Evolutionary conservation across 1,284 basidiomycete species (phyloP).

Genomic region (Ustilago shanxiensis): DNA sequence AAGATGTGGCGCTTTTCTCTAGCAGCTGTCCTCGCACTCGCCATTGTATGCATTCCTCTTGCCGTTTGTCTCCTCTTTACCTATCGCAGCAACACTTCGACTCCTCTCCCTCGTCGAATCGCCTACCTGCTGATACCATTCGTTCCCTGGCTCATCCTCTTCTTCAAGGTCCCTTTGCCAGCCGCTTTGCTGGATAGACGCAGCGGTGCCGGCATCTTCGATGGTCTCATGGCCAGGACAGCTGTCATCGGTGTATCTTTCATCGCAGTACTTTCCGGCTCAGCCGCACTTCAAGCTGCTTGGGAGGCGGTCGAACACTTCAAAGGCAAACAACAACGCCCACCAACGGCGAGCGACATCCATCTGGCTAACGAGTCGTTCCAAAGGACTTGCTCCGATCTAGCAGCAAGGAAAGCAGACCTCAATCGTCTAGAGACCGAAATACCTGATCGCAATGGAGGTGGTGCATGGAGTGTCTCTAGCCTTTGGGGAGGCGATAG

Average conservation of each 20-base stretch:
- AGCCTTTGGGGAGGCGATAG: conserved; percentile 39
- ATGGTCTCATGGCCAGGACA: conserved; percentile 64
- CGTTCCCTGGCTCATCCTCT: conserved; percentile 57
- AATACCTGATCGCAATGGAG: conserved; percentile 4
- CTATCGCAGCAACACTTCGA: conserved; percentile 47
- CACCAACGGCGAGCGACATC: conserved; percentile 39
- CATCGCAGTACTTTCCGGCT: conserved; percentile 71
- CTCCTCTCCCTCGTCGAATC: conserved; percentile 34
- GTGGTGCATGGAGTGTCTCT: conserved; percentile 27
- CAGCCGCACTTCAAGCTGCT: conserved; percentile 71
- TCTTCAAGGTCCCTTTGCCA: conserved; percentile 66
- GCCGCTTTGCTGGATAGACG: conserved; percentile 31
- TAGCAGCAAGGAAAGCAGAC: conserved; percentile 45
- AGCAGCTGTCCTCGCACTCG: conserved; percentile 33
- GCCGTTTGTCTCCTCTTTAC: conserved; percentile 59
- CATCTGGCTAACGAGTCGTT: conserved; percentile 46
- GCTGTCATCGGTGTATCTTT: conserved; percentile 71
- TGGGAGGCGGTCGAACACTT: conserved; percentile 71
- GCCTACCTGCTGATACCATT: conserved; percentile 53
- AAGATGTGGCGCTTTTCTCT: conserved; percentile 45
- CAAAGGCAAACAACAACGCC: conserved; percentile 33
- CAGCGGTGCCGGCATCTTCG: conserved; percentile 34
- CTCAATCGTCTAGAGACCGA: conserved; percentile 50
- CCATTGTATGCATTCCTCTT: conserved; percentile 47
- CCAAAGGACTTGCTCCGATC: conserved; percentile 48